Evolutionary conservation across 2,329 filamentous ascomycete species (phyloP).

Genomic region (Lachnellula occidentalis): DNA sequence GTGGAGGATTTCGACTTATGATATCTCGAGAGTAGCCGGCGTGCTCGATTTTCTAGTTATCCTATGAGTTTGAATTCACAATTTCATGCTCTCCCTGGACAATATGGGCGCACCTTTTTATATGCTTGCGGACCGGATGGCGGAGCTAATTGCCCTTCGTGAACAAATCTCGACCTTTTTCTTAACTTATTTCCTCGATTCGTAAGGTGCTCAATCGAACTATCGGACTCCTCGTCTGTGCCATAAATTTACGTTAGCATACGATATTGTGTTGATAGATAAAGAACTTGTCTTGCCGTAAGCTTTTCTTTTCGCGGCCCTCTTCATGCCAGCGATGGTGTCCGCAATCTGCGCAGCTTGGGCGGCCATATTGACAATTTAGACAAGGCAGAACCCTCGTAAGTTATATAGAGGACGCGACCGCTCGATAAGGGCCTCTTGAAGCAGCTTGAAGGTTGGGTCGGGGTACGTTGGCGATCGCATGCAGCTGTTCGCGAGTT

Average conservation of each 20-base stretch:
- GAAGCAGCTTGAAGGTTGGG: background rate
- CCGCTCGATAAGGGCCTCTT: background rate
- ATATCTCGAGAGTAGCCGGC: conserved; percentile 68
- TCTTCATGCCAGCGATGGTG: conserved; percentile 63
- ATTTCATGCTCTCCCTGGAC: conserved; percentile 1
- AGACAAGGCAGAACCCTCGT: background rate
- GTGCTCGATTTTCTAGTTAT: conserved; percentile 61
- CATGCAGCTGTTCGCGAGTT: conserved; percentile 1
- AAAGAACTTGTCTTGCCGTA: conserved; percentile 45
- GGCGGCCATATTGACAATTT: conserved; percentile 38
- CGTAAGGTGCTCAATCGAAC: conserved; percentile 60
- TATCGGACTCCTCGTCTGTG: conserved; percentile 73
- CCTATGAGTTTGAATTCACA: conserved; percentile 9
- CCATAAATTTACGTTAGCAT: conserved; percentile 17
- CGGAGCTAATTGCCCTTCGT: conserved; percentile 62
- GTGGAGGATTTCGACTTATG: conserved; percentile 65
- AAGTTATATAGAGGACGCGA: background rate
- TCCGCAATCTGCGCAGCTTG: conserved; percentile 61
- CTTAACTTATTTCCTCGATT: conserved; percentile 79
- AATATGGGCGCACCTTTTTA: conserved; percentile 53
- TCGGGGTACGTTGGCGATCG: conserved; percentile 1
- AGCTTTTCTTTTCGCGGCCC: conserved; percentile 58
- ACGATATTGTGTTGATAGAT: conserved; percentile 21
- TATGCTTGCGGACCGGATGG: conserved; percentile 62
- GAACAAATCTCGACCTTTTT: conserved; percentile 66